A percentile compares a stretch with the other conserved stretches of the same genome.
Evolutionary conservation across 192 early-diverging fungal genomes (phyloP).

Genomic region (Blastocladiella britannica): DNA sequence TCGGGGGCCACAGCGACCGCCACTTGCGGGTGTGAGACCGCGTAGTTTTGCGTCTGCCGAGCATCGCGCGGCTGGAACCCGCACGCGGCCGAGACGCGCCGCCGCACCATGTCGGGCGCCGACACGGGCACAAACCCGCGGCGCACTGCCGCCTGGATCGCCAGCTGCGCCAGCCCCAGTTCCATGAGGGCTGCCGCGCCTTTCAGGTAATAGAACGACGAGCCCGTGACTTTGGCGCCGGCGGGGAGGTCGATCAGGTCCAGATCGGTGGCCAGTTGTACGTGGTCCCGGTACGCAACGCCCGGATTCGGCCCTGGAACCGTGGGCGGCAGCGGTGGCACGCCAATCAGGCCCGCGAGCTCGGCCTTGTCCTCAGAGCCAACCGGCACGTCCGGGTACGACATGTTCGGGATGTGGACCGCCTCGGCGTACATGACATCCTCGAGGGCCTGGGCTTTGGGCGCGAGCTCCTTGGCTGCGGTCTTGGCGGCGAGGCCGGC

Average conservation of each 20-base stretch:
- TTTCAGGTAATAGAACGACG: conserved; percentile 68
- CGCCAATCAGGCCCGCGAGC: neutral
- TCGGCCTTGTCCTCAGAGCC: neutral
- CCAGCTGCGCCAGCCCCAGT: conserved; percentile 67
- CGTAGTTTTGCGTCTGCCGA: conserved; percentile 73
- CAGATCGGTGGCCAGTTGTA: conserved; percentile 36
- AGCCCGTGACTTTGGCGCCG: conserved; percentile 56
- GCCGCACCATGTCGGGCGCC: conserved; percentile 63
- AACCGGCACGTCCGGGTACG: neutral
- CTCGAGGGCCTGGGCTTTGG: neutral
- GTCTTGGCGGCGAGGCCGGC: neutral
- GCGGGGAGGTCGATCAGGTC: conserved; percentile 64
- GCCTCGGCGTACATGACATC: neutral
- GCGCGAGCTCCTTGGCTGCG: neutral
- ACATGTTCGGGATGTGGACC: neutral
- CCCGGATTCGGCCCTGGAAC: neutral
- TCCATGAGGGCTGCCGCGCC: conserved; percentile 74
- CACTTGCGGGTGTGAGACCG: conserved; percentile 26
- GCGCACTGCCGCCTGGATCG: conserved; percentile 45
- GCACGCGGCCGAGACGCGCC: conserved; percentile 59
- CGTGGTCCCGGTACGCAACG: conserved; percentile 29
- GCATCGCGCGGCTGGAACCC: conserved; percentile 66
- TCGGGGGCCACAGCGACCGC: neutral
- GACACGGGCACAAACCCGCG: conserved; percentile 58
- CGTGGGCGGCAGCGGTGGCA: too few species aligned